Evolutionary conservation across 2,329 filamentous ascomycete species (phyloP).

Genomic region (Polytolypa hystricis): DNA sequence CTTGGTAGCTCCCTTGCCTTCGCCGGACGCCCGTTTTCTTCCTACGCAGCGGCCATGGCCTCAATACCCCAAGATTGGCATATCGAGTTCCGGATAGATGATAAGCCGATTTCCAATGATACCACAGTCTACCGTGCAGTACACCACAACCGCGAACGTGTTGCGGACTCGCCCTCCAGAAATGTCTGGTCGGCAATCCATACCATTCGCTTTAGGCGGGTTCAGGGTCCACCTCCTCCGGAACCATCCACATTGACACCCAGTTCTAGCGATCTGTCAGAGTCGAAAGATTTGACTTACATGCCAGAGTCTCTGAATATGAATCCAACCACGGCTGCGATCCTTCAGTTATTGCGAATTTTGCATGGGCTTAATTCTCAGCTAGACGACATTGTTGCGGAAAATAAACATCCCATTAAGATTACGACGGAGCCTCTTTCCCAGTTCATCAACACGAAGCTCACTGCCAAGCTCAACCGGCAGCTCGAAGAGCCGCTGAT

Average conservation of each 20-base stretch:
- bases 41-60: slow-evolving; percentile 76
- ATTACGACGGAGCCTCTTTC: slow-evolving; percentile 73
- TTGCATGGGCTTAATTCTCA: slow-evolving; percentile 89
- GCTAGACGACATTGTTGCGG: slow-evolving; percentile 76
- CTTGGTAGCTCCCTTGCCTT: slow-evolving; percentile 43
- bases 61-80: slow-evolving; percentile 87
- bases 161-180: slow-evolving; percentile 57
- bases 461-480: slow-evolving; percentile 93
- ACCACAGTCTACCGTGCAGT: slow-evolving; percentile 95
- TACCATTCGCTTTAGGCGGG: slow-evolving; percentile 81
- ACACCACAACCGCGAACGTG: slow-evolving; percentile 53
- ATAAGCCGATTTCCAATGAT: slow-evolving; percentile 73
- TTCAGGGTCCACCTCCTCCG: slow-evolving; percentile 67
- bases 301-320: slow-evolving; percentile 73
- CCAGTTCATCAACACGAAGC: slow-evolving; percentile 96
- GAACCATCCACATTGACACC: slow-evolving; percentile 54
- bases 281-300: slow-evolving; percentile 45
- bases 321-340: slow-evolving; percentile 73
- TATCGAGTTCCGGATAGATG: slow-evolving; percentile 84
- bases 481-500: slow-evolving; percentile 94
- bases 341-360: slow-evolving; percentile 77
- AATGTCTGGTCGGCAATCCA: slow-evolving; percentile 87
- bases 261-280: slow-evolving; percentile 35
- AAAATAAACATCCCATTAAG: slow-evolving; percentile 59
- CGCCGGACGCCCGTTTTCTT: slow-evolving; percentile 50